phyloP scores from a whole-genome alignment of 208 protist genomes.

The Phytomonas francai region DNA sequence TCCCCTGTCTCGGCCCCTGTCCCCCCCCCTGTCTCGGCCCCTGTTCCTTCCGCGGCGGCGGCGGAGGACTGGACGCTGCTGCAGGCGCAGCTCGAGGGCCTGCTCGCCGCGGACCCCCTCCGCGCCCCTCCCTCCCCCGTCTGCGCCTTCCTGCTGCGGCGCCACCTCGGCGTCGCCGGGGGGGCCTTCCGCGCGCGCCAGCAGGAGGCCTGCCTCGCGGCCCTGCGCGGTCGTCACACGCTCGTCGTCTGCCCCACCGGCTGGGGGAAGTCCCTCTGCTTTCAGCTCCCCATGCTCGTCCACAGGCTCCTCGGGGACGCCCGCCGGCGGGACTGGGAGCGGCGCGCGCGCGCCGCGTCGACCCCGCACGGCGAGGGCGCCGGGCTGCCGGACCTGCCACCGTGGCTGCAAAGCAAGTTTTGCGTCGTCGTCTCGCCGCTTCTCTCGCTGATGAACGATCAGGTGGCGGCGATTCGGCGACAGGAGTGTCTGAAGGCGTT shows the following conservation, averaged over 20 bases:
- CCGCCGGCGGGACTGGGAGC: constrained; percentile 31
- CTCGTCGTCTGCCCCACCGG: constrained; percentile 92
- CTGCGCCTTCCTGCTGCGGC: constrained; percentile 43
- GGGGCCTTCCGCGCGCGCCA: constrained; percentile 74
- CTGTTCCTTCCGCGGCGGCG: background rate
- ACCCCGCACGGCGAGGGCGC: background rate
- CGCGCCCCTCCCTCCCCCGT: constrained; percentile 45
- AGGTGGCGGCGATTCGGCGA: constrained; percentile 53
- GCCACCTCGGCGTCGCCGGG: constrained; percentile 39
- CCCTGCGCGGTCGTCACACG: constrained; percentile 57
- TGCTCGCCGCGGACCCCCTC: background rate
- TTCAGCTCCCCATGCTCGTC: constrained; percentile 91
- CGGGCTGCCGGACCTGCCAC: background rate
- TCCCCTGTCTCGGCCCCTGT: too few species aligned
- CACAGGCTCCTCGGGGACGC: constrained; percentile 60
- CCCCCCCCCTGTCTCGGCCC: too few species aligned
- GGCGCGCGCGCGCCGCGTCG: background rate
- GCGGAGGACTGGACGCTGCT: background rate
- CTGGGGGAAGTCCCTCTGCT: constrained; percentile 95
- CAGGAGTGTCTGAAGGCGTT: constrained; percentile 36
- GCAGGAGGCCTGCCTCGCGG: constrained; percentile 61
- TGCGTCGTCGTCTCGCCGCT: constrained; percentile 92
- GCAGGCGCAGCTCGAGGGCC: background rate
- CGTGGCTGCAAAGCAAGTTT: constrained; percentile 34
- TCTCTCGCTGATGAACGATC: constrained; percentile 94